phyloP scores from a whole-genome alignment of 1,139 yeast species.

The Pichia sp. region DNA sequence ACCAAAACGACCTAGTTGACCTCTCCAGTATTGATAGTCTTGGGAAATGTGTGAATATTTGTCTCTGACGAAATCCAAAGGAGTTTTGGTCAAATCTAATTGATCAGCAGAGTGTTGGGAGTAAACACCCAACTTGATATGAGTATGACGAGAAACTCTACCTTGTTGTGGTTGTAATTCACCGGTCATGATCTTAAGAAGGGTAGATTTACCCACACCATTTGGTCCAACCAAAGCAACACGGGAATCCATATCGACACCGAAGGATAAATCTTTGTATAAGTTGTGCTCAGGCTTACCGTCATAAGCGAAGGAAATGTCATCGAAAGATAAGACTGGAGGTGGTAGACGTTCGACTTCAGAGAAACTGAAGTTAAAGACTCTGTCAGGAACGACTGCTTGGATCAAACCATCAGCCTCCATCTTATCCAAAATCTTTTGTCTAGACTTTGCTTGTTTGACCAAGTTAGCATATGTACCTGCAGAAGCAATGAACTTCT shows the following conservation, averaged over 20 bases:
- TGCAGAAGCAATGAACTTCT: slow-evolving; percentile 97
- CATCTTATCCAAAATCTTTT: slow-evolving; percentile 99
- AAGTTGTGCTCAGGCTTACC: slow-evolving; percentile 84
- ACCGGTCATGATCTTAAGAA: slow-evolving; percentile 96
- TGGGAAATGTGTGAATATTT: slow-evolving; percentile 84
- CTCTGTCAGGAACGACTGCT: slow-evolving; percentile 88
- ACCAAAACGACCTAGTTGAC: slow-evolving; percentile 96
- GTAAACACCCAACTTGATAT: slow-evolving; percentile 96
- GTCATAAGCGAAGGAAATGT: slow-evolving; percentile 85
- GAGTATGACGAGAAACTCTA: slow-evolving; percentile 95
- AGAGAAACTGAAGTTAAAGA: slow-evolving; percentile 90
- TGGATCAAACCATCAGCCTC: slow-evolving; percentile 98
- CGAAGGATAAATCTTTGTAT: slow-evolving; percentile 86
- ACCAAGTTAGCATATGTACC: slow-evolving; percentile 99
- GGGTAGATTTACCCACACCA: slow-evolving; percentile 98
- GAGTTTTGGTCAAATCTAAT: slow-evolving; percentile 88
- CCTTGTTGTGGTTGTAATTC: slow-evolving; percentile 83
- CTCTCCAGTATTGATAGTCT: slow-evolving; percentile 99
- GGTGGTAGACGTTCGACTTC: slow-evolving; percentile 97
- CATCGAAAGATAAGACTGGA: slow-evolving; percentile 96
- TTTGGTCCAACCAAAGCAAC: slow-evolving; percentile 98
- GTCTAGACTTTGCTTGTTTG: slow-evolving; percentile 98
- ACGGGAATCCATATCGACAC: slow-evolving; percentile 99
- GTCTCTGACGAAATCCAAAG: slow-evolving; percentile 95
- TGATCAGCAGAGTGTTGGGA: slow-evolving; percentile 99